phyloP scores from a whole-genome alignment of 768 basidiomycete genomes.

The Russula sp. region DNA sequence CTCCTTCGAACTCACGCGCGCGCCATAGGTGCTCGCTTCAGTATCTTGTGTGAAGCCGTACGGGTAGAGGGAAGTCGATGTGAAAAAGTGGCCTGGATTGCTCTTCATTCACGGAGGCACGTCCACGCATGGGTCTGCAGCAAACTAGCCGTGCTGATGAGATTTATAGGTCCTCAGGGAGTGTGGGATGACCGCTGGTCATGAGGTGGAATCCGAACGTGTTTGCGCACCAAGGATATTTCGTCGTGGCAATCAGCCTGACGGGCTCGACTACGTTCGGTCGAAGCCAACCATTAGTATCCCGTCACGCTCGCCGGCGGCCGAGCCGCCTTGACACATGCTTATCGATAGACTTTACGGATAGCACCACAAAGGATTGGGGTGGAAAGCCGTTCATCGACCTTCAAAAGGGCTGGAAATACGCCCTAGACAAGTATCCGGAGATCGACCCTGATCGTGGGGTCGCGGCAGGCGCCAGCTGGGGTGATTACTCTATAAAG shows the following conservation, averaged over 20 bases:
- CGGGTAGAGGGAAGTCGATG: conserved; percentile 60
- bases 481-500: conserved; percentile 90
- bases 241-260: conserved; percentile 83
- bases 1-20: no score
- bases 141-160: not conserved
- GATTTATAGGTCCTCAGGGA: conserved; percentile 53
- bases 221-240: conserved; percentile 85
- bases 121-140: not conserved
- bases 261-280: conserved; percentile 93
- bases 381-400: conserved; percentile 83
- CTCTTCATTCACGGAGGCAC: conserved; percentile 79
- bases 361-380: conserved; percentile 76
- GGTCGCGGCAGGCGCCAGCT: conserved; percentile 75
- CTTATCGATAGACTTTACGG: conserved; percentile 56
- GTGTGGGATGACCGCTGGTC: conserved; percentile 91
- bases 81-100: conserved; percentile 65
- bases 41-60: conserved; percentile 82
- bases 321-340: not conserved
- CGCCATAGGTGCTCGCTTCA: no score
- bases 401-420: conserved; percentile 67
- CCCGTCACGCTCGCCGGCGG: not conserved
- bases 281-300: conserved; percentile 49
- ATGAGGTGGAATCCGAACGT: conserved; percentile 82
- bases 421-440: conserved; percentile 58
- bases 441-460: conserved; percentile 56